phyloP scores from a whole-genome alignment of 1,284 basidiomycete species.

The Erythrobasidium hasegawianum region DNA sequence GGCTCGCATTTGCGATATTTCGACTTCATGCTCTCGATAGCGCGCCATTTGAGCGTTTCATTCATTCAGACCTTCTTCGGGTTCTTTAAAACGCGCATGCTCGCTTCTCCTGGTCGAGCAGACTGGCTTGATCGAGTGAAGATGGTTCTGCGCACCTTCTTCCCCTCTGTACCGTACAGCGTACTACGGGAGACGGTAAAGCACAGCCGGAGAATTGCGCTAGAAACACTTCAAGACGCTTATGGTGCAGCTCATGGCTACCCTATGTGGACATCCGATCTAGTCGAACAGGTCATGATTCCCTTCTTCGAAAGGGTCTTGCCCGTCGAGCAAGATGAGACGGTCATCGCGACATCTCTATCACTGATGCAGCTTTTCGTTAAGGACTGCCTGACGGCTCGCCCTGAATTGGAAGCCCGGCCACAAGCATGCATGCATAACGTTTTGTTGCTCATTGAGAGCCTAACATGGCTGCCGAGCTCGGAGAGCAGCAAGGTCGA shows the following conservation, averaged over 20 bases:
- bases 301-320: conserved; percentile 50
- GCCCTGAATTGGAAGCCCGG: conserved; percentile 7
- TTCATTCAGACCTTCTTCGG: conserved; percentile 51
- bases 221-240: conserved; percentile 50
- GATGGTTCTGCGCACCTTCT: conserved; percentile 37
- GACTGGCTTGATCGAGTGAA: conserved; percentile 53
- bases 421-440: background rate
- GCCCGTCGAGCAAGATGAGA: conserved; percentile 18
- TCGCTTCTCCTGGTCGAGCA: conserved; percentile 52
- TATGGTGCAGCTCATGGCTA: conserved; percentile 52
- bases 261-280: conserved; percentile 47
- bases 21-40: conserved; percentile 35
- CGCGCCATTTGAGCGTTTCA: conserved; percentile 36
- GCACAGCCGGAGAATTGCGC: conserved; percentile 44
- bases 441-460: background rate
- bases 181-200: conserved; percentile 36
- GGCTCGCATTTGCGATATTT: conserved; percentile 35
- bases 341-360: conserved; percentile 14
- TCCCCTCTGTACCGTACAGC: conserved; percentile 37
- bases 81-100: conserved; percentile 51
- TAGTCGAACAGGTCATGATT: conserved; percentile 51
- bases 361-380: conserved; percentile 21
- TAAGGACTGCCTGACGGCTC: conserved; percentile 6
- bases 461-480: conserved; percentile 8
- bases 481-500: too few species aligned